Evolutionary conservation across 2,329 filamentous ascomycete species (phyloP), one percentile per base, ranked within the genome.

Genomic region (Verticillium nubilum): DNA sequence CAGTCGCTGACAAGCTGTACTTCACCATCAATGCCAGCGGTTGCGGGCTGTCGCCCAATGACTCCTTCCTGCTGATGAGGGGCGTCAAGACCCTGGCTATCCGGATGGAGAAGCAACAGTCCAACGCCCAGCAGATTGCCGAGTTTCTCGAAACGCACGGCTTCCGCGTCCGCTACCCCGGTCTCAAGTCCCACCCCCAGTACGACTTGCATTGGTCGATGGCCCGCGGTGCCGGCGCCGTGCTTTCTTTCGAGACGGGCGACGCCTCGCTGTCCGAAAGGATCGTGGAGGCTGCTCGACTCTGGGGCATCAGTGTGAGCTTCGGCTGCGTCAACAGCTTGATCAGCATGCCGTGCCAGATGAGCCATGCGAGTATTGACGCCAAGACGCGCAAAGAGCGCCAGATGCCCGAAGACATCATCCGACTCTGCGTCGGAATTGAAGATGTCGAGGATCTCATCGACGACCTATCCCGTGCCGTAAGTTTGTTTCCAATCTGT

Each of bases 301-400:
- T 99, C 31, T 99, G 92, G 87, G 92, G 90, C 33, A 99, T 99
- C 67, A 96, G 91, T 65, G 95, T 99, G 61, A 97, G 92, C 70
- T 99, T 99, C 72, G 95, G 95, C 54, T 98, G 95, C 73, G 95
- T 99, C 65, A 99, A 99, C 79, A 96, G 91, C 72, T 79, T 99
- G 73, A 99, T 99, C 75, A 97, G 93, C 78, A 97, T 99, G 94
- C 94, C 95, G 9, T 99, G 95, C 78, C 92, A 94, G 69, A 99
- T 99, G 96, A 98, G 94, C 76, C 95, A 99, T 76, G 95, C 95
- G 42, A 97, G 92, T 72, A 99, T 99, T 70, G 95, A 98, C 71
- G 91, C 92, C 61, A 96, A 97, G 79, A 98, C 93, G 57, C 83
- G 95, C 66, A 82, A 86, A 68, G 92, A 96, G 77, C 85, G 93